phyloP scores from a whole-genome alignment of 2,329 filamentous ascomycete species.

The Penicillium occitanis region DNA sequence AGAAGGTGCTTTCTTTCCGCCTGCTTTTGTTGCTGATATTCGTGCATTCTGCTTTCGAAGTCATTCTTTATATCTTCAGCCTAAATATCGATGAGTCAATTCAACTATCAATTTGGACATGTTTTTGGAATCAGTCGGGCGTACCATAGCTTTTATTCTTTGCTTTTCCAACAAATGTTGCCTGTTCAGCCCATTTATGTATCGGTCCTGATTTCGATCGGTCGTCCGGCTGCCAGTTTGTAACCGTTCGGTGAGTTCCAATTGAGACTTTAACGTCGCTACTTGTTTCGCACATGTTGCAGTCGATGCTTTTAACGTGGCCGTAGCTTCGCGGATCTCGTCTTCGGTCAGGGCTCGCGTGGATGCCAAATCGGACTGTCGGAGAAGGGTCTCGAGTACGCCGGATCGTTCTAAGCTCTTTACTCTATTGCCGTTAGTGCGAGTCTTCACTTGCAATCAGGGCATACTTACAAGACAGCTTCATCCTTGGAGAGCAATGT shows the following conservation, averaged over 20 bases:
- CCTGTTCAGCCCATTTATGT: slow-evolving; percentile 33
- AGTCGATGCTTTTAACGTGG: slow-evolving; percentile 40
- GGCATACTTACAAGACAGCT: slow-evolving; percentile 33
- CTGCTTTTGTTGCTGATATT: slow-evolving; percentile 32
- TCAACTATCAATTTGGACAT: neutral
- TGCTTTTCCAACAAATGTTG: slow-evolving; percentile 40
- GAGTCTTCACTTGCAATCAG: neutral
- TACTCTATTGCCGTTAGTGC: slow-evolving; percentile 18
- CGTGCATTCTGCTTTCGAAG: slow-evolving; percentile 33
- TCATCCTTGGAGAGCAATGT: slow-evolving; percentile 44
- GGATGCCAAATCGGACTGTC: slow-evolving; percentile 29
- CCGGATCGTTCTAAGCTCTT: slow-evolving; percentile 36
- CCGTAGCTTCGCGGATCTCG: slow-evolving; percentile 39
- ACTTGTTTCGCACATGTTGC: slow-evolving; percentile 36
- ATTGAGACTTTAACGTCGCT: slow-evolving; percentile 34
- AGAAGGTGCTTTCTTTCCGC: slow-evolving; percentile 37
- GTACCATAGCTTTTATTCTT: slow-evolving; percentile 35
- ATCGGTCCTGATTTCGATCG: slow-evolving; percentile 28
- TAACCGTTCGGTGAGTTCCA: slow-evolving; percentile 32
- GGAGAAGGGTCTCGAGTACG: slow-evolving; percentile 31
- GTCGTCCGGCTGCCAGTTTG: slow-evolving; percentile 27
- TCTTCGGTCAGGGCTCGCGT: slow-evolving; percentile 42
- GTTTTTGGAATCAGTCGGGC: neutral
- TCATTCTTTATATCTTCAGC: slow-evolving; percentile 37
- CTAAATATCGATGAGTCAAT: slow-evolving; percentile 29